Conservation (phyloP, 768 basidiomycete species). For the Guyanaporus albipodus region DNA sequence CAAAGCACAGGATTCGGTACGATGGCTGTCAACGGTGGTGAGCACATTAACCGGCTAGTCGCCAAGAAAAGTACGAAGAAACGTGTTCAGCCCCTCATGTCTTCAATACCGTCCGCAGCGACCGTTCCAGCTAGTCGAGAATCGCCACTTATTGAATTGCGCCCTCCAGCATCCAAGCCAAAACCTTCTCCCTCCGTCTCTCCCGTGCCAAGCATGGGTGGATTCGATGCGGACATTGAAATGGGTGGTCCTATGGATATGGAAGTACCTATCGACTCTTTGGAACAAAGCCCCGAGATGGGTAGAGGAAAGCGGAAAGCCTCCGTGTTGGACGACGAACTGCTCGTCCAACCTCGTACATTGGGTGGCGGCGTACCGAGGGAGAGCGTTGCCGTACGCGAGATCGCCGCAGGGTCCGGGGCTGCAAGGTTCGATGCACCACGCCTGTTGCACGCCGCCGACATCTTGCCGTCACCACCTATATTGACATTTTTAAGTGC, state of each 20-base stretch:
- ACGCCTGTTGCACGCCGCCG: conserved; percentile 19
- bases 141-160: conserved; percentile 9
- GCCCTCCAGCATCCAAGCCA: conserved; percentile 25
- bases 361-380: conserved; percentile 65
- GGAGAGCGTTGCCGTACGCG: conserved; percentile 48
- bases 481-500: conserved; percentile 57
- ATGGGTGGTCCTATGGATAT: conserved; percentile 48
- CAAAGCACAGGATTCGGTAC: conserved; percentile 40
- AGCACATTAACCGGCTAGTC: conserved; percentile 67
- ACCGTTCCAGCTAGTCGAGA: conserved; percentile 15
- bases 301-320: conserved; percentile 52
- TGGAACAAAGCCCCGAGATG: conserved; percentile 41
- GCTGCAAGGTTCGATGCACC: conserved; percentile 15
- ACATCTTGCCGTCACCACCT: conserved; percentile 44
- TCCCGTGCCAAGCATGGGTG: conserved; percentile 48
- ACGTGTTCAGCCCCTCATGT: conserved; percentile 49
- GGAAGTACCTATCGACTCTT: conserved; percentile 52
- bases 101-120: conserved; percentile 36
- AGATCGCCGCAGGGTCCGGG: conserved; percentile 44
- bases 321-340: conserved; percentile 39
- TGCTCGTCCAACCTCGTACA: conserved; percentile 44
- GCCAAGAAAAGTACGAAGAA: conserved; percentile 73
- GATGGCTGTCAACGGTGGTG: conserved; percentile 41
- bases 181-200: conserved; percentile 36
- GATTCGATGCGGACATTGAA: conserved; percentile 41